These are phyloP conservation scores for Phialocephala sp. DNA, from an alignment of 2,329 filamentous ascomycete species.

Conservation along the genomic window DNA sequence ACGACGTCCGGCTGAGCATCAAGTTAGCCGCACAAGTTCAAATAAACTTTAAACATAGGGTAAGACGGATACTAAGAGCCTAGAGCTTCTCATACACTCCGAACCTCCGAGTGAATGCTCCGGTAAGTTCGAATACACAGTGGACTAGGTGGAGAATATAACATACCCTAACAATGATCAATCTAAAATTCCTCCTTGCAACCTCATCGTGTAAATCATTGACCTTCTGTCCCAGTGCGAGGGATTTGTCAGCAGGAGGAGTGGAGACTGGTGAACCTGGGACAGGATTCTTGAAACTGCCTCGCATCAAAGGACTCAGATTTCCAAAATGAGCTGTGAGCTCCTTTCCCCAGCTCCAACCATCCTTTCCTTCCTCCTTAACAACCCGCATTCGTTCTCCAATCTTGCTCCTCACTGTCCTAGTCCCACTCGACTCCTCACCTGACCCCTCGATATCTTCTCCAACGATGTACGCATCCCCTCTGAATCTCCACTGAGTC, in stretches of 20 bases:
- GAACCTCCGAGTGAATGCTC: not conserved
- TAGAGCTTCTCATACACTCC: not conserved
- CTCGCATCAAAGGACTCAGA: conserved; percentile 79
- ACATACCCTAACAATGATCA: conserved; percentile 75
- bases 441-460: conserved; percentile 64
- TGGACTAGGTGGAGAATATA: not conserved
- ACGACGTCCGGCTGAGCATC: conserved; percentile 62
- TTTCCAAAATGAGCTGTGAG: conserved; percentile 91
- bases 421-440: conserved; percentile 55
- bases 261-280: conserved; percentile 67
- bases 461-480: conserved; percentile 76
- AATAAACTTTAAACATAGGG: not conserved
- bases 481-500: conserved; percentile 86
- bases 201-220: conserved; percentile 63
- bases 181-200: conserved; percentile 71
- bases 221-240: conserved; percentile 66
- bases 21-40: not conserved
- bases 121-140: not conserved
- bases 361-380: conserved; percentile 39
- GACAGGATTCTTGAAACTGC: conserved; percentile 70
- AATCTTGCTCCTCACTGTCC: conserved; percentile 65
- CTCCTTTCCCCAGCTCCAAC: conserved; percentile 77
- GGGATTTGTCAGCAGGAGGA: conserved; percentile 50
- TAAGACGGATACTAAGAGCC: not conserved
- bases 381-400: conserved; percentile 66